Percentiles rank a stretch among this genome's conserved stretches.
Evolutionary conservation across 108 stramenopile species (phyloP).

Genomic region (Stephanodiscus triporus): DNA sequence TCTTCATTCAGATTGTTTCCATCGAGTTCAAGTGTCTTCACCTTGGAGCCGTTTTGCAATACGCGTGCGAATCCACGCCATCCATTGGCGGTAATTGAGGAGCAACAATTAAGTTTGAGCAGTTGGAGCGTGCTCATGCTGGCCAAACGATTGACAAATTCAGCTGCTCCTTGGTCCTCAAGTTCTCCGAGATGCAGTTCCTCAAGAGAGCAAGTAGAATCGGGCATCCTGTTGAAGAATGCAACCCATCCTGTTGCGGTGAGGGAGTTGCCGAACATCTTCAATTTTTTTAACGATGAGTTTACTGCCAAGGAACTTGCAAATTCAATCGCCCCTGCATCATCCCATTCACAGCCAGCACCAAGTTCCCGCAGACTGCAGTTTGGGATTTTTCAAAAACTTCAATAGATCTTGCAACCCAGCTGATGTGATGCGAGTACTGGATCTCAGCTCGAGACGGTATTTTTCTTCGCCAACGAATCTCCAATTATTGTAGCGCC

Average conservation of each 20-base stretch:
- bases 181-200: not conserved
- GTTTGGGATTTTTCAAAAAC: not conserved
- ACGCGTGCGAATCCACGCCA: not conserved
- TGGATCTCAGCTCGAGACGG: not conserved
- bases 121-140: not conserved
- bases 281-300: not conserved
- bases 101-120: not conserved
- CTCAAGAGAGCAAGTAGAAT: not conserved
- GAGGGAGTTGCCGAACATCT: not conserved
- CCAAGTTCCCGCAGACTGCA: not conserved
- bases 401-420: not conserved
- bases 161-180: not conserved
- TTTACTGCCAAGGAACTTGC: not conserved
- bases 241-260: not conserved
- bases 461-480: not conserved
- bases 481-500: not conserved
- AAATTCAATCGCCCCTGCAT: not conserved
- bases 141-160: not conserved
- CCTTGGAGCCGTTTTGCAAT: constrained; percentile 3
- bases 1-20: not conserved
- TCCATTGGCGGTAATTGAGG: not conserved
- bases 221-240: not conserved
- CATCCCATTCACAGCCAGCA: not conserved
- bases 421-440: not conserved
- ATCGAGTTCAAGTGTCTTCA: not conserved